Evolutionary conservation across 495 filamentous ascomycete genomes (phyloP).

Genomic region (Hypoxylon trugodes): DNA sequence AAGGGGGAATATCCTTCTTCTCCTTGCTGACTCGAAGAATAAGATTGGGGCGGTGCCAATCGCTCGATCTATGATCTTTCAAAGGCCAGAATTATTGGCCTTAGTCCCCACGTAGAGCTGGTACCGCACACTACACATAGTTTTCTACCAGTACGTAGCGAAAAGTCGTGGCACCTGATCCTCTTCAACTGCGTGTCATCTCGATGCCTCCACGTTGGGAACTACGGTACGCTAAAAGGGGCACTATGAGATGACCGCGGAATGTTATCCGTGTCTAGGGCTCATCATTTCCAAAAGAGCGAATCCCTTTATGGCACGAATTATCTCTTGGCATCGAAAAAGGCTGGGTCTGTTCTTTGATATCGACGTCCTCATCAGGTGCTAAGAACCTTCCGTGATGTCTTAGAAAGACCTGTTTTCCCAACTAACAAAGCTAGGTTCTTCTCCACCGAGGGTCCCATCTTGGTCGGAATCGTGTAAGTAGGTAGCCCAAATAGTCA

Average conservation of each 20-base stretch:
- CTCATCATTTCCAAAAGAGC: slow-evolving; percentile 12
- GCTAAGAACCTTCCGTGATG: slow-evolving; percentile 7
- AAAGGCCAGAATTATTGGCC: slow-evolving; percentile 10
- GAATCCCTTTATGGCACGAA: slow-evolving; percentile 21
- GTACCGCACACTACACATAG: not conserved
- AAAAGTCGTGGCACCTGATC: slow-evolving; percentile 47
- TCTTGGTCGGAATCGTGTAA: slow-evolving; percentile 7
- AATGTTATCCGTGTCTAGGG: slow-evolving; percentile 25
- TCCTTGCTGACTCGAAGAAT: slow-evolving; percentile 17
- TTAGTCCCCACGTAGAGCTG: slow-evolving; percentile 5
- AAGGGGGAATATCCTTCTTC: slow-evolving; percentile 35
- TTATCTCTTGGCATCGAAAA: slow-evolving; percentile 30
- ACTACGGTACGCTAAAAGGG: slow-evolving; percentile 24
- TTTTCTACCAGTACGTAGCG: slow-evolving; percentile 29
- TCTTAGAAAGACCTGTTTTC: slow-evolving; percentile 14
- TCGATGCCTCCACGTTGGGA: slow-evolving; percentile 35
- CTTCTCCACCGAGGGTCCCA: slow-evolving; percentile 18
- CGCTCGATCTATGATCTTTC: slow-evolving; percentile 39
- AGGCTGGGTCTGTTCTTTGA: slow-evolving; percentile 18
- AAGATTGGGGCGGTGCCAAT: slow-evolving; percentile 36
- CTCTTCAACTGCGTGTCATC: slow-evolving; percentile 48
- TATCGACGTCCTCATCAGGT: slow-evolving; percentile 24
- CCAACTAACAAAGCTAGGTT: not conserved
- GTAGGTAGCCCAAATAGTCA: not conserved
- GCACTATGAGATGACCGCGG: slow-evolving; percentile 28